Base-by-base conservation (phyloP, 306 rosid genomes). In the Cajanus cajan region DNA sequence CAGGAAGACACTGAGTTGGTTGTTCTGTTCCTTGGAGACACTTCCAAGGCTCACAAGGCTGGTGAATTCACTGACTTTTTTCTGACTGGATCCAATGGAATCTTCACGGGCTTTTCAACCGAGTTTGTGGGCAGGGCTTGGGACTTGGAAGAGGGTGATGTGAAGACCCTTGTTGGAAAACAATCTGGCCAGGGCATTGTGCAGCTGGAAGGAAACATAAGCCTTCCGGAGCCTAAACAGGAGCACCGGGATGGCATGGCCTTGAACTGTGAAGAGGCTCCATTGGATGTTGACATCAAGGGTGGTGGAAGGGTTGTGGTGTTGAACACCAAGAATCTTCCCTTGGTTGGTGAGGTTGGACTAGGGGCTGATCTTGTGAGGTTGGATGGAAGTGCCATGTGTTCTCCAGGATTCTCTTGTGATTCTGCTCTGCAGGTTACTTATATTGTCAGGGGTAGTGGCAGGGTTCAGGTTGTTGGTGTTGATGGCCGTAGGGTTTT, bases 361-460 rank as follows among this genome's bases (percentile, higher is more conserved):
- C 71, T 87, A 6, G 98, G 96, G 7, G 96, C 98, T 15, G 96
- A 93, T 65, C 90, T 91, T 48, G 97, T 93, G 7, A 85, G 94
- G 78, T 50, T 93, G 85, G 93, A 93, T 64, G 94, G 96, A 5
- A 68, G 72, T 0, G 97, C 94, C 7, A 93, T 93, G 98, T 91
- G 97, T 73, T 89, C 93, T 25, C 97, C 96, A 0, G 97, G 96
- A 24, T 90, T 92, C 79, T 92, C 93, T 9, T 89, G 94, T 14
- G 98, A 93, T 82, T 89, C 96, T 4, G 93, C 94, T 2, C 63
- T 93, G 16, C 93, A 93, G 85, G 98, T 93, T 24, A 93, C 98
- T 21, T 93, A 93, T 5, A 83, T 93, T 39, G 89, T 93, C 9
- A 82, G 86, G 82, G 98, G 94, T 4, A 87, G 96, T 19, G 96